phyloP scores from a whole-genome alignment of 164 flowering plant genomes.

The Nymphaea colorata region DNA sequence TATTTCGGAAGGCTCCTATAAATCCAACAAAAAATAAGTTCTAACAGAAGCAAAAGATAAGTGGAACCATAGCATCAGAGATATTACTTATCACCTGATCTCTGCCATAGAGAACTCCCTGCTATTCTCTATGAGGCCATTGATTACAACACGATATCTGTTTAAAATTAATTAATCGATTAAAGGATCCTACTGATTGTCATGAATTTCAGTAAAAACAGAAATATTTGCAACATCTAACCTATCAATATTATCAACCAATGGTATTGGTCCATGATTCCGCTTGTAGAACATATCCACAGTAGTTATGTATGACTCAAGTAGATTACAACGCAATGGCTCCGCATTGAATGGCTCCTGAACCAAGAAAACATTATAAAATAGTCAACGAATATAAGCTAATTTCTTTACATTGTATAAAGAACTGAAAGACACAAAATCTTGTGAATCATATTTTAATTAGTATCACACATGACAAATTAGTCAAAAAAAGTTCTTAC shows the following conservation, averaged over 20 bases:
- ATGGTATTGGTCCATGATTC: slow-evolving; percentile 95
- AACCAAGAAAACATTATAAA: slow-evolving; percentile 5
- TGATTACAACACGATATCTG: slow-evolving; percentile 58
- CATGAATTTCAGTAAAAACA: too few relatives aligned
- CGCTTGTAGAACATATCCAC: slow-evolving; percentile 93
- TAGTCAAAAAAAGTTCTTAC: too few relatives aligned
- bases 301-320: slow-evolving; percentile 81
- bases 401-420: background rate
- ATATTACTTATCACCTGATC: slow-evolving; percentile 38
- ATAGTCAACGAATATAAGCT: background rate
- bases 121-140: slow-evolving; percentile 50
- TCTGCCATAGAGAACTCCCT: slow-evolving; percentile 65
- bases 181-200: background rate
- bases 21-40: background rate
- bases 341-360: slow-evolving; percentile 98
- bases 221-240: slow-evolving; percentile 5
- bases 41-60: background rate
- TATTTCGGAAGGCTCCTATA: slow-evolving; percentile 79
- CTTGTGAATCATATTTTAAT: too few relatives aligned
- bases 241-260: slow-evolving; percentile 86
- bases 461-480: too few relatives aligned
- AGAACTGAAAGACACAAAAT: background rate
- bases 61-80: background rate
- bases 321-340: slow-evolving; percentile 70
- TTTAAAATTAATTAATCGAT: background rate